phyloP scores from a whole-genome alignment of 768 basidiomycete genomes.

The Polyporus arcularius region DNA sequence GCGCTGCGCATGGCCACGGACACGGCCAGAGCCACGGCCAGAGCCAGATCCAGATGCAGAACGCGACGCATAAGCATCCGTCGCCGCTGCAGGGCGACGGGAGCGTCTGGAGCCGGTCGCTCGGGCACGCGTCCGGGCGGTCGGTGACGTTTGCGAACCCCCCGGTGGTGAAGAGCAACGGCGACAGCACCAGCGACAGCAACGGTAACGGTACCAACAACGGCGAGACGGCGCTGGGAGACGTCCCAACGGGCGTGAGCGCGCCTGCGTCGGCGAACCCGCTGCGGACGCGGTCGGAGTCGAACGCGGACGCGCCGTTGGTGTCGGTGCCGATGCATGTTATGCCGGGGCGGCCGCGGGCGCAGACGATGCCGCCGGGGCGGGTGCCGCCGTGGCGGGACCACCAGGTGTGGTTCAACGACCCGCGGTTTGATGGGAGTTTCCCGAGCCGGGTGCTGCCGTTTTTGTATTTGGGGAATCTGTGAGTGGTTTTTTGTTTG shows the following conservation, averaged over 20 bases:
- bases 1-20: conserved; percentile 9
- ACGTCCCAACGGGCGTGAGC: not conserved
- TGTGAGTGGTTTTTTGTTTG: conserved; percentile 56
- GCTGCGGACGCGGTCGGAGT: conserved; percentile 19
- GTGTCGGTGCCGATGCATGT: not conserved
- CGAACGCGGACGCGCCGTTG: conserved; percentile 5
- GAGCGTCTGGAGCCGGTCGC: not conserved
- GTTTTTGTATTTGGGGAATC: conserved; percentile 91
- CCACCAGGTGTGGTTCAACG: conserved; percentile 94
- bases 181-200: no score
- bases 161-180: not conserved
- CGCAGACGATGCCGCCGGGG: conserved; percentile 67
- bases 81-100: not conserved
- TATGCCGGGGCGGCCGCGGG: conserved; percentile 54
- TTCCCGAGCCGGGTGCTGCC: conserved; percentile 93
- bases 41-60: not conserved
- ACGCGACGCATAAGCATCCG: not conserved
- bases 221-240: not conserved
- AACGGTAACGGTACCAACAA: not conserved
- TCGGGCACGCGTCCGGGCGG: conserved; percentile 13
- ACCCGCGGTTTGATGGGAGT: conserved; percentile 90
- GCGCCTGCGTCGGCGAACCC: conserved; percentile 8
- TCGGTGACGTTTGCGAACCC: conserved; percentile 23
- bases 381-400: conserved; percentile 43
- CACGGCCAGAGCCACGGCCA: conserved; percentile 1